A percentile compares a stretch with the other conserved stretches of the same genome.
phyloP scores from a whole-genome alignment of 2,329 filamentous ascomycete genomes.

The Fonsecaea pedrosoi region DNA sequence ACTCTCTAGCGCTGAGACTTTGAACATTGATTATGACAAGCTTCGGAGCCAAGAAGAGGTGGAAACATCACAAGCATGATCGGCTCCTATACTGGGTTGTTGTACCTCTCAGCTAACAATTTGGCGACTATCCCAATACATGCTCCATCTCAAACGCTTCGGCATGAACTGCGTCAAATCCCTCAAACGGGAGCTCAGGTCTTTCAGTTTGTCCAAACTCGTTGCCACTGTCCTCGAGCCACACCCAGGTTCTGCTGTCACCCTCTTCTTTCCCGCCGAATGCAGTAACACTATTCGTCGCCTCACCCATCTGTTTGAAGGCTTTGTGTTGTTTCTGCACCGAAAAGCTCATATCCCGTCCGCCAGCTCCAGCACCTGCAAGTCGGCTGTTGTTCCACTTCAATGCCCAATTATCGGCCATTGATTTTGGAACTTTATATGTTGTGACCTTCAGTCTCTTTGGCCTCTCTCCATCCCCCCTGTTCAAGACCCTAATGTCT shows the following conservation, averaged over 20 bases:
- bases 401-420: slow-evolving; percentile 5
- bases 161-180: slow-evolving; percentile 2
- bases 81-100: neutral
- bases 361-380: slow-evolving; percentile 7
- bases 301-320: slow-evolving; percentile 24
- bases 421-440: slow-evolving; percentile 8
- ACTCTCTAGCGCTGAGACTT: neutral
- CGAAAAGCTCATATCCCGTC: slow-evolving; percentile 21
- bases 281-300: slow-evolving; percentile 11
- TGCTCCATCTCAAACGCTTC: slow-evolving; percentile 24
- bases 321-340: slow-evolving; percentile 26
- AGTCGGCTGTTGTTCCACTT: slow-evolving; percentile 6
- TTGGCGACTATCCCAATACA: slow-evolving; percentile 15
- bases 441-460: slow-evolving; percentile 5
- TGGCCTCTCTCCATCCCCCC: neutral
- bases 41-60: neutral
- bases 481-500: slow-evolving; percentile 9
- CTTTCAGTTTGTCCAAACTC: neutral
- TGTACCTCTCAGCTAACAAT: neutral
- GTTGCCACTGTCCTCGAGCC: slow-evolving; percentile 12
- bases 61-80: neutral
- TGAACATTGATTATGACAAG: neutral
- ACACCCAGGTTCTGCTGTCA: slow-evolving; percentile 13
- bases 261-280: slow-evolving; percentile 18
- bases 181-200: neutral